A percentile compares a stretch with the other conserved stretches of the same genome.
Conservation (phyloP, 805 yeast species). For the Yarrowia sp. region DNA sequence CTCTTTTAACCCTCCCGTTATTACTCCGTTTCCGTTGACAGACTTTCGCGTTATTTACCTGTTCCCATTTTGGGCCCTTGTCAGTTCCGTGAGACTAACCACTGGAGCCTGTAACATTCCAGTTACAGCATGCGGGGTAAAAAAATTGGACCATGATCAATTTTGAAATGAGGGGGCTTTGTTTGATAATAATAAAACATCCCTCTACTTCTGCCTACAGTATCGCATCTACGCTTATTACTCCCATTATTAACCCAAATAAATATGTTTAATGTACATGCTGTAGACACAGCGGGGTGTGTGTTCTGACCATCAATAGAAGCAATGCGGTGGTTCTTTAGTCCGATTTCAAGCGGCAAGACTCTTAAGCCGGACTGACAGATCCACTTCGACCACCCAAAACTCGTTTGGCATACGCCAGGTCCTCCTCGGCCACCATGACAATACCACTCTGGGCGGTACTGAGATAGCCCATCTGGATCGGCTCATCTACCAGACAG, state of each 20-base stretch:
- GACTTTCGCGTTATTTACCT: not conserved
- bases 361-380: not conserved
- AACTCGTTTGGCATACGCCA: conserved; percentile 16
- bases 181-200: not conserved
- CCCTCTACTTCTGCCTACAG: too few species aligned
- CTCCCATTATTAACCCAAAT: conserved; percentile 17
- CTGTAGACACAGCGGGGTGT: not conserved
- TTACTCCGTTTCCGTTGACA: not conserved
- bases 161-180: not conserved
- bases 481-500: conserved; percentile 43
- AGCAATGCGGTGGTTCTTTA: not conserved
- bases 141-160: not conserved
- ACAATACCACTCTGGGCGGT: conserved; percentile 60
- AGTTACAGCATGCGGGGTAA: not conserved
- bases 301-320: too few species aligned
- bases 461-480: conserved; percentile 55
- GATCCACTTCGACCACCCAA: conserved; percentile 1
- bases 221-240: too few species aligned
- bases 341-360: not conserved
- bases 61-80: not conserved
- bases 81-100: not conserved
- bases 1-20: not conserved
- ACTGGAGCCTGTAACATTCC: not conserved
- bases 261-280: conserved; percentile 21
- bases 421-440: conserved; percentile 53